Conservation (phyloP, 2,329 filamentous ascomycete species). For the Pyrenochaeta sp. region DNA sequence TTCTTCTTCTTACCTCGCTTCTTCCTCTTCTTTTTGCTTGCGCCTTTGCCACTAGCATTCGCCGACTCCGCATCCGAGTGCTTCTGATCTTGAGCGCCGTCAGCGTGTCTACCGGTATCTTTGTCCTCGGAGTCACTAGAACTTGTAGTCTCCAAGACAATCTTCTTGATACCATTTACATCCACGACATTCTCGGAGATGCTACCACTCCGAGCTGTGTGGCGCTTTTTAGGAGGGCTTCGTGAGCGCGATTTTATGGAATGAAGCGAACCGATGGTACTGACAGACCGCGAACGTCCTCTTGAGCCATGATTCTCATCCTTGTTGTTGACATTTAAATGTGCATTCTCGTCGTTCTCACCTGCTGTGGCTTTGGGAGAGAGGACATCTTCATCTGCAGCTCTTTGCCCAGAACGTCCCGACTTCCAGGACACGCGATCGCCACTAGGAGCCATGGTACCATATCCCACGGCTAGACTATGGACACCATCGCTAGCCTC, state of each 20-base stretch:
- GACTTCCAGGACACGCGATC: constrained; percentile 25
- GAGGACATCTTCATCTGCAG: constrained; percentile 22
- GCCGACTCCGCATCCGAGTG: constrained; percentile 32
- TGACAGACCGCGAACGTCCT: constrained; percentile 32
- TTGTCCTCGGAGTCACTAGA: constrained; percentile 56
- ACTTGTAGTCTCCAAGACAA: constrained; percentile 75
- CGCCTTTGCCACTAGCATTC: constrained; percentile 30
- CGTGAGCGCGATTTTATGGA: constrained; percentile 32
- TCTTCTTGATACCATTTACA: constrained; percentile 76
- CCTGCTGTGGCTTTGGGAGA: constrained; percentile 34
- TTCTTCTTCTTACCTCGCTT: constrained; percentile 50
- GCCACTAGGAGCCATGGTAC: constrained; percentile 44
- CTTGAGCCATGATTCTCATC: constrained; percentile 10
- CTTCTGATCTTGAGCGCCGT: constrained; percentile 29
- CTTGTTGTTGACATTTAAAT: constrained; percentile 27
- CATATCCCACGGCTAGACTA: constrained; percentile 60
- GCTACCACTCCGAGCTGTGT: constrained; percentile 73
- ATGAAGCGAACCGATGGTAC: constrained; percentile 45
- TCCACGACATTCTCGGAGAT: constrained; percentile 83
- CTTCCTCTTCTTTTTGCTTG: constrained; percentile 48
- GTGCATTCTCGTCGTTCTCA: constrained; percentile 22
- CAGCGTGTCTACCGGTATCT: constrained; percentile 20
- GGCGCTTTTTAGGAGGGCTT: constrained; percentile 47
- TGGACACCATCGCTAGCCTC: constrained; percentile 73
- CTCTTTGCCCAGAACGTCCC: constrained; percentile 21